Evolutionary conservation across 345 rosid genomes (phyloP).

Genomic region (Aquilaria sinensis): DNA sequence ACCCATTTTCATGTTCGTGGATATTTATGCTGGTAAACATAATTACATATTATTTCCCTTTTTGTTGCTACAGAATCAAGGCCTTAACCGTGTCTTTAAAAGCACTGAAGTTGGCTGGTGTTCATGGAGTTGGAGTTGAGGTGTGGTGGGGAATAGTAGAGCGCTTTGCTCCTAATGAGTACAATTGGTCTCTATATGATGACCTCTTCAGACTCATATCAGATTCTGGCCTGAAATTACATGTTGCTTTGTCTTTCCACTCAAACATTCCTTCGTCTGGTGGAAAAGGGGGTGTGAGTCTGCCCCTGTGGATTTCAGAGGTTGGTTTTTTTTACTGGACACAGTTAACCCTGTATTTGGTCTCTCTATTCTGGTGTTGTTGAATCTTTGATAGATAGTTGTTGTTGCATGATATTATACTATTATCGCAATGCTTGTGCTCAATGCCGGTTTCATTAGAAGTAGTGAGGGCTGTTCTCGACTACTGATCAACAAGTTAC

Average conservation of each 20-base stretch:
- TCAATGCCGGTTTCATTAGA: too few relatives aligned
- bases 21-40: background rate
- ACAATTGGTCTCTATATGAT: slow-evolving; percentile 58
- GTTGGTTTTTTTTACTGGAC: slow-evolving; percentile 26
- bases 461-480: too few relatives aligned
- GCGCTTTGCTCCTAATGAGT: slow-evolving; percentile 50
- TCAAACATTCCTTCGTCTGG: slow-evolving; percentile 38
- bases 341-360: slow-evolving; percentile 11
- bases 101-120: slow-evolving; percentile 73
- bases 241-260: slow-evolving; percentile 55
- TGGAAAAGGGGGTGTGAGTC: slow-evolving; percentile 46
- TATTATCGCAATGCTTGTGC: too few relatives aligned
- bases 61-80: slow-evolving; percentile 50
- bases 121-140: slow-evolving; percentile 66
- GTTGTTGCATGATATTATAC: too few relatives aligned
- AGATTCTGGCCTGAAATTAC: slow-evolving; percentile 52
- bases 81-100: slow-evolving; percentile 62
- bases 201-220: slow-evolving; percentile 49
- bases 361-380: too few relatives aligned
- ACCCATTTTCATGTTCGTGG: too few relatives aligned
- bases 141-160: slow-evolving; percentile 76
- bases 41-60: slow-evolving; percentile 14
- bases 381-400: too few relatives aligned
- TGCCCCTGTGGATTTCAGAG: slow-evolving; percentile 64
- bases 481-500: background rate